Evolutionary conservation across 1,284 basidiomycete genomes (phyloP).

Genomic region (Tilletia caries): DNA sequence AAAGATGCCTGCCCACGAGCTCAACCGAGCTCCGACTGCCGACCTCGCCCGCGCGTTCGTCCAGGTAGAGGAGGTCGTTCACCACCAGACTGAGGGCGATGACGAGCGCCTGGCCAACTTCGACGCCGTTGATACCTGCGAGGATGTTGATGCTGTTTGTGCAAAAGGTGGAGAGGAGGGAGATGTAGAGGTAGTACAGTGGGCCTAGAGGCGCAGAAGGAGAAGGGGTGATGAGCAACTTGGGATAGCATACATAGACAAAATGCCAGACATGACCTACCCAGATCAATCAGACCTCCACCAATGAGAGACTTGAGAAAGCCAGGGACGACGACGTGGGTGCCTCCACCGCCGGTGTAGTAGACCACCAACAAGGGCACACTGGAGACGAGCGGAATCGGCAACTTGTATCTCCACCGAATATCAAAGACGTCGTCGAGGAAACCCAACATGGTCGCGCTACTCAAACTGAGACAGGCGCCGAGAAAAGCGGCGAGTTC

Average conservation of each 20-base stretch:
- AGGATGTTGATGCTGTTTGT: slow-evolving; percentile 99
- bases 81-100: slow-evolving; percentile 84
- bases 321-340: slow-evolving; percentile 83
- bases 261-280: slow-evolving; percentile 55
- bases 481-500: slow-evolving; percentile 91
- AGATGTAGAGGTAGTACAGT: slow-evolving; percentile 94
- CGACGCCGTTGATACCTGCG: slow-evolving; percentile 94
- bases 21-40: slow-evolving; percentile 55
- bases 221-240: not conserved
- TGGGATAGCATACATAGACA: not conserved
- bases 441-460: slow-evolving; percentile 90
- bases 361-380: slow-evolving; percentile 94
- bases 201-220: slow-evolving; percentile 65
- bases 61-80: slow-evolving; percentile 80
- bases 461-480: slow-evolving; percentile 80
- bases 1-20: slow-evolving; percentile 83
- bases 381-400: slow-evolving; percentile 87
- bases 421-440: slow-evolving; percentile 98
- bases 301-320: slow-evolving; percentile 54
- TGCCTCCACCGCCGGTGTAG: slow-evolving; percentile 87
- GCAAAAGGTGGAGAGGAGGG: slow-evolving; percentile 88
- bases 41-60: slow-evolving; percentile 28
- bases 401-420: slow-evolving; percentile 95
- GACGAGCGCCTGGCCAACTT: slow-evolving; percentile 81
- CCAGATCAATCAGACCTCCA: slow-evolving; percentile 79